Evolutionary conservation across 2,329 filamentous ascomycete species (phyloP), one percentile per base, ranked within the genome.

Genomic region (Claviceps pazoutovae): DNA sequence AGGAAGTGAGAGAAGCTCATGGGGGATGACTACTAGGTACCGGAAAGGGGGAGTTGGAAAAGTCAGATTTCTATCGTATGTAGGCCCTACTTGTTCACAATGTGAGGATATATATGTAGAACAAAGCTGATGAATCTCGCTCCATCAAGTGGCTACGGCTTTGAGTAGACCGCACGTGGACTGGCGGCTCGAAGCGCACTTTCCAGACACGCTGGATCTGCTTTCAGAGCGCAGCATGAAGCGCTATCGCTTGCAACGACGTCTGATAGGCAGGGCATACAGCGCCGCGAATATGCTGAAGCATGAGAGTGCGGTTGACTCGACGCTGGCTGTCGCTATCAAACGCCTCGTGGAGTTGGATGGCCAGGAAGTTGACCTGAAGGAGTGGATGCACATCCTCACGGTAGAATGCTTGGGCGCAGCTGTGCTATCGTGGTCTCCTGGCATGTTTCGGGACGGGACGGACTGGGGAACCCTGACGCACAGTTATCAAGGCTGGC

Each of bases 381-480:
- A 72, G 49, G 71, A 75, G 51, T 78, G 75, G 75, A 78, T 78
- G 74, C 75, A 78, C 60, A 76, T 78, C 52, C 64, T 76, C 17
- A 70, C 68, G 1, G 73, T 78, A 34, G 75, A 78, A 55, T 75
- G 71, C 21, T 68, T 78, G 2, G 70, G 72, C 0, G 73, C 73
- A 1, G 60, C 70, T 2, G 74, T 77, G 0, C 61, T 78, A 1
- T 73, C 72, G 0, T 78, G 75, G 75, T 76, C 74, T 0, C 75
- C 75, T 0, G 69, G 71, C 0, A 69, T 75, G 56, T 60, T 77
- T 9, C 64, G 64, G 8, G 62, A 63, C 21, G 65, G 64, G 4
- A 70, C 71, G 0, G 75, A 78, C 48, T 68, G 69, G 53, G 69
- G 68, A 0, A 72, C 74, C 0, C 70, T 74, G n/a, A 58, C 58